Conservation (phyloP, 164 flowering plant genomes). For the Malania oleifera region DNA sequence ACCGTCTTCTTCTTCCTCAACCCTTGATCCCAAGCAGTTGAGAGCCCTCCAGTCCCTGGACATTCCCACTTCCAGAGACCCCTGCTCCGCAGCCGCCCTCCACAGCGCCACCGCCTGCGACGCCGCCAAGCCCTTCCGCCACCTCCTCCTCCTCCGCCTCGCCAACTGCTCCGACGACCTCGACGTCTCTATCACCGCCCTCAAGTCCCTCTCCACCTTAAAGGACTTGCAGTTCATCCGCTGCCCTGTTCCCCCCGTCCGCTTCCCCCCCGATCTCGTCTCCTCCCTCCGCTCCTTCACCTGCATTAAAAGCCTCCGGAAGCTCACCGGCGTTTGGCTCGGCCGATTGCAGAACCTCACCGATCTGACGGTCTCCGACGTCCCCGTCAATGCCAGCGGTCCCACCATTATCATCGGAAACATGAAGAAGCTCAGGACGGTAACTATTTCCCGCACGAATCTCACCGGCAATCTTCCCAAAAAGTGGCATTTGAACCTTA, state of each 20-base stretch:
- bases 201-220: slow-evolving; percentile 69
- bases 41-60: slow-evolving; percentile 76
- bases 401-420: slow-evolving; percentile 49
- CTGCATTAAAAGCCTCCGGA: slow-evolving; percentile 48
- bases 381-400: slow-evolving; percentile 51
- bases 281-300: slow-evolving; percentile 62
- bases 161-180: slow-evolving; percentile 78
- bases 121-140: slow-evolving; percentile 66
- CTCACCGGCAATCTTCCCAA: slow-evolving; percentile 69
- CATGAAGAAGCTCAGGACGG: slow-evolving; percentile 47
- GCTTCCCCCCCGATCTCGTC: slow-evolving; percentile 57
- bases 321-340: slow-evolving; percentile 76
- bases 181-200: slow-evolving; percentile 64
- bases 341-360: slow-evolving; percentile 57
- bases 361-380: slow-evolving; percentile 51
- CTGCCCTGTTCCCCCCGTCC: slow-evolving; percentile 63
- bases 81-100: slow-evolving; percentile 53
- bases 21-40: slow-evolving; percentile 83
- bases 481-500: slow-evolving; percentile 47
- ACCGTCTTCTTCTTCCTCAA: slow-evolving; percentile 20
- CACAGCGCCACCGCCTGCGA: slow-evolving; percentile 64
- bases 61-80: slow-evolving; percentile 70
- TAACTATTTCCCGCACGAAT: slow-evolving; percentile 58
- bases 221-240: slow-evolving; percentile 46
- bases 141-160: slow-evolving; percentile 71